These are phyloP conservation scores for Entomortierella lignicola DNA, from an alignment of 192 early-diverging fungal species.

Conservation along the genomic window DNA sequence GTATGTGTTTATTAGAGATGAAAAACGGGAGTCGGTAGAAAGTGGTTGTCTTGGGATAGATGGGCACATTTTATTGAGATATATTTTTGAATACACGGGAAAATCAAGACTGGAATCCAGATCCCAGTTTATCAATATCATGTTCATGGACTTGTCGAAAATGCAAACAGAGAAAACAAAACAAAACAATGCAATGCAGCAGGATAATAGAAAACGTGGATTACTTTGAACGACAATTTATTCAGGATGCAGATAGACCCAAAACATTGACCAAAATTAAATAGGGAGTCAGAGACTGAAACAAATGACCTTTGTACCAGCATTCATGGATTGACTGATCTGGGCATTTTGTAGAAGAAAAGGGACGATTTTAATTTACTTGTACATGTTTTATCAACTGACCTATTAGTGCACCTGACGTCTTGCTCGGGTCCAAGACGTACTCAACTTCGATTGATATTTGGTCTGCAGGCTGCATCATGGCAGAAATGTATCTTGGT, in stretches of 20 bases:
- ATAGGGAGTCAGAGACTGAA: background rate
- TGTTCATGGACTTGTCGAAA: background rate
- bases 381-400: background rate
- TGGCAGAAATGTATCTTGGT: conserved; percentile 92
- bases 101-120: conserved; percentile 16
- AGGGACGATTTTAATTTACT: too few relatives aligned
- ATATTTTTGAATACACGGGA: background rate
- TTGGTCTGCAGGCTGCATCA: conserved; percentile 98
- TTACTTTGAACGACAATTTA: too few relatives aligned
- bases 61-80: conserved; percentile 2
- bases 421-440: conserved; percentile 93
- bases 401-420: conserved; percentile 79
- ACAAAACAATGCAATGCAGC: background rate
- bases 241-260: too few relatives aligned
- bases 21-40: too few relatives aligned
- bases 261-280: too few relatives aligned
- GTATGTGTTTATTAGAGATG: background rate
- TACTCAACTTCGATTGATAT: conserved; percentile 98
- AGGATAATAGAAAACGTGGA: background rate
- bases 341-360: too few relatives aligned
- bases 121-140: background rate
- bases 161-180: background rate
- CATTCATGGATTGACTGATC: too few relatives aligned
- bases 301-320: background rate
- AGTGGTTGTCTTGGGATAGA: conserved; percentile 10